A percentile compares a stretch with the other conserved stretches of the same genome.
Evolutionary conservation across 306 rosid genomes (phyloP).

Genomic region (Gynostemma pentaphyllum): DNA sequence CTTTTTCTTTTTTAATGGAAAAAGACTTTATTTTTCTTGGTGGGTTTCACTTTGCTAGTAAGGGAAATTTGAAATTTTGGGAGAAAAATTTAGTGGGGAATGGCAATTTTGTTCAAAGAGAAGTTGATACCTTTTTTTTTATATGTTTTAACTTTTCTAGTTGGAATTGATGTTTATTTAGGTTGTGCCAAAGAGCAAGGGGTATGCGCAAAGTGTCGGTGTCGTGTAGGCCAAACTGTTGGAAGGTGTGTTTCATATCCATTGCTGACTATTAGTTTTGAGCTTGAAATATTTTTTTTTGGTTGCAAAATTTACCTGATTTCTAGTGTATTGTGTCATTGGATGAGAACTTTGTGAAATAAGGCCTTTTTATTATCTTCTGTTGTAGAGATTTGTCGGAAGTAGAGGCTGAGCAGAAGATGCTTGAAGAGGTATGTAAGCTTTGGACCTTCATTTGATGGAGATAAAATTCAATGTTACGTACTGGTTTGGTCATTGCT

Average conservation of each 20-base stretch:
- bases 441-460: neutral
- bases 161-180: conserved; percentile 22
- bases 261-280: conserved; percentile 8
- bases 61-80: neutral
- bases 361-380: neutral
- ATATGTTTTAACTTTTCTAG: neutral
- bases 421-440: conserved; percentile 74
- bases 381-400: conserved; percentile 50
- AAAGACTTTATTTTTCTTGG: neutral
- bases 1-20: neutral
- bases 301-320: neutral
- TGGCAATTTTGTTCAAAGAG: neutral
- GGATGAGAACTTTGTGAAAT: neutral
- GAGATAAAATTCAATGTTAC: neutral
- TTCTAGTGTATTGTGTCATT: neutral
- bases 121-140: neutral
- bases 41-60: neutral
- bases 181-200: conserved; percentile 92
- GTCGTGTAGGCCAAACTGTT: conserved; percentile 38
- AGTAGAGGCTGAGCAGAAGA: conserved; percentile 82
- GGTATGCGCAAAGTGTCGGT: conserved; percentile 78
- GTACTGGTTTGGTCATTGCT: conserved; percentile 11
- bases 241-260: conserved; percentile 52
- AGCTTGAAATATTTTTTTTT: neutral
- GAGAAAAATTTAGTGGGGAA: neutral